Evolutionary conservation across 805 yeast species (phyloP), one percentile per base, ranked within the genome.

Genomic region (Kluyveromyces starmeri): DNA sequence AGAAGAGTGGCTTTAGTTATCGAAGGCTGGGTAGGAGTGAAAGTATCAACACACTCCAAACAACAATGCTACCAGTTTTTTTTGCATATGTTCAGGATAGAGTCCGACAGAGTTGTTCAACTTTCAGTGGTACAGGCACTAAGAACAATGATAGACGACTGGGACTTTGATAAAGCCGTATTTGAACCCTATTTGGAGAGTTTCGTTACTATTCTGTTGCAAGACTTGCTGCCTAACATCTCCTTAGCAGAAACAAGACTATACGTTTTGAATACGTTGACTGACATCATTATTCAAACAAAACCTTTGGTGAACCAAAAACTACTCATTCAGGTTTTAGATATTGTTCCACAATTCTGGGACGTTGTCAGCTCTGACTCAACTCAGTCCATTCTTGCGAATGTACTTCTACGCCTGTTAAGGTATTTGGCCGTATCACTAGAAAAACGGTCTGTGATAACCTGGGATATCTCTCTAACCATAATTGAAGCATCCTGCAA

Each of bases 61-160:
- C 60, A 67, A 15, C 55, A 64, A 16, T 68, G 83, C 16, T 89
- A 82, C 52, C 62, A 68, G 33, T 64, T 83, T 27, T 62, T 85
- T 18, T 41, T 67, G 13, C 56, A 58, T 25, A 59, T 77, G n/a
- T 52, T 85, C 42, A 58, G 68, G 9, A 42, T 63, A 3, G 64
- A 67, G 23, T 72, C 77, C 43, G 97, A 92, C 53, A 67, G 70
- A 36, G 95, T 89, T n/a, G 95, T 92, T 2, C 70, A 70, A 45
- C 53, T 92, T 15, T 74, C 94, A 0, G 78, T 92, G 0, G 66
- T 80, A 11, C 80, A 78, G 47, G 74, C 89, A 0, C 59, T 88
- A 14, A 69, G 76, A 39, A 67, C 73, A 19, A 66, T 83, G 32
- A 65, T 89, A 20, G 88, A 84, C 41, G 96, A 86, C 48, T 84